These are phyloP conservation scores for Fusarium agapanthi DNA, from an alignment of 2,329 filamentous ascomycete genomes.

Conservation along the genomic window DNA sequence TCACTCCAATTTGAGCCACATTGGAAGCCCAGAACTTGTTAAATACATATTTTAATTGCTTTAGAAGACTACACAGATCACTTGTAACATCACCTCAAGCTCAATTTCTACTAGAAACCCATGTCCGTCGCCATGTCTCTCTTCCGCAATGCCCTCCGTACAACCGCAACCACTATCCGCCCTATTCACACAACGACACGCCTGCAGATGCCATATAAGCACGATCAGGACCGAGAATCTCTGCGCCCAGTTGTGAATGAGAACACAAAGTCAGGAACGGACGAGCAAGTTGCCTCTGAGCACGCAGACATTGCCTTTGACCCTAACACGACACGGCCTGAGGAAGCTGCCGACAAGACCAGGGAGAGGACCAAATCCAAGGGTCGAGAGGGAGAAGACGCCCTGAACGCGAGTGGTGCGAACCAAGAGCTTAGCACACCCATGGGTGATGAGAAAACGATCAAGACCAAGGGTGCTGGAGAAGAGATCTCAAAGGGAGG, in stretches of 20 bases:
- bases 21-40: background rate
- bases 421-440: slow-evolving; percentile 55
- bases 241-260: slow-evolving; percentile 74
- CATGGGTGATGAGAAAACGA: slow-evolving; percentile 48
- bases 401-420: slow-evolving; percentile 56
- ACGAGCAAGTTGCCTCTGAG: slow-evolving; percentile 64
- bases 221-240: slow-evolving; percentile 65
- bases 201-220: slow-evolving; percentile 55
- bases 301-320: slow-evolving; percentile 73
- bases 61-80: background rate
- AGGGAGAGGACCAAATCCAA: slow-evolving; percentile 49
- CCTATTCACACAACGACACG: slow-evolving; percentile 47
- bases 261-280: slow-evolving; percentile 73
- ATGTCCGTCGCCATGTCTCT: slow-evolving; percentile 28
- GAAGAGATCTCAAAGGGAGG: slow-evolving; percentile 48
- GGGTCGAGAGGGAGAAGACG: slow-evolving; percentile 33
- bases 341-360: slow-evolving; percentile 65
- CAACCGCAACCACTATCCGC: slow-evolving; percentile 33
- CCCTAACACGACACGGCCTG: slow-evolving; percentile 72
- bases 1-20: background rate
- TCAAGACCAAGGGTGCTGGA: slow-evolving; percentile 46
- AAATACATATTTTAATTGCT: slow-evolving; percentile 11
- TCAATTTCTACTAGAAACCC: background rate
- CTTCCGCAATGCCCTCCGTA: slow-evolving; percentile 31
- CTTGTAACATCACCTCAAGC: background rate